Conservation (phyloP, 495 filamentous ascomycete species). For the Immersiella caudata region DNA sequence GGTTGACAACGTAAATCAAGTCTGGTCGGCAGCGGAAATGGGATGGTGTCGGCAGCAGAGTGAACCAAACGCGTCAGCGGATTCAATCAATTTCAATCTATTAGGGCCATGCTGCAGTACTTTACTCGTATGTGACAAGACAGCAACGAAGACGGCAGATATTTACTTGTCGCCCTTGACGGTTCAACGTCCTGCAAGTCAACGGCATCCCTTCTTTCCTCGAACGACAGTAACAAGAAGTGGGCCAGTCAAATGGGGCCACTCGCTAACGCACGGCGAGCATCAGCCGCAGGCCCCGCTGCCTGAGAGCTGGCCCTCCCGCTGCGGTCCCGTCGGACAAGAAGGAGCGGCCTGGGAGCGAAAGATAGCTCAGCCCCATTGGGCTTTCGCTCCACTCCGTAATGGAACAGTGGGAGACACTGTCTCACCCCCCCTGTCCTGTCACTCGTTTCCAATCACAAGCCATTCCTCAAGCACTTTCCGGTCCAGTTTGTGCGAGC, state of each 20-base stretch:
- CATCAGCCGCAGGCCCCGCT: constrained; percentile 10
- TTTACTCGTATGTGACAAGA: background rate
- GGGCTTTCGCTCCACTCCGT: background rate
- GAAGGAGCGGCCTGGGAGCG: background rate
- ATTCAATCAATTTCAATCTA: background rate
- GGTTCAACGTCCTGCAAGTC: background rate
- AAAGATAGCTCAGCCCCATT: background rate
- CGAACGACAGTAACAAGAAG: background rate
- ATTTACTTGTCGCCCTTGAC: background rate
- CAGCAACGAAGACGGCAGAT: background rate
- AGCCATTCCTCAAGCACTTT: background rate
- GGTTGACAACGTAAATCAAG: background rate
- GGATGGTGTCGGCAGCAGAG: background rate
- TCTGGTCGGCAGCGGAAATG: background rate
- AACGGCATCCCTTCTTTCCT: background rate
- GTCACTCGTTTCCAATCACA: background rate
- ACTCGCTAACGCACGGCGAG: constrained; percentile 5
- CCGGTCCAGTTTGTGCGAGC: background rate
- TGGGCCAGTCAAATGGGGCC: background rate
- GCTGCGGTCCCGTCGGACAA: background rate
- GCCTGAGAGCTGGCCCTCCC: background rate
- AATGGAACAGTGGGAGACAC: background rate
- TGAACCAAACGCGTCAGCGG: background rate
- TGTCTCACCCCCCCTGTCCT: background rate
- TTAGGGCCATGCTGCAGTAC: background rate